These are phyloP conservation scores for Rhynchosporium agropyri DNA, from an alignment of 2,329 filamentous ascomycete species.

Conservation along the genomic window DNA sequence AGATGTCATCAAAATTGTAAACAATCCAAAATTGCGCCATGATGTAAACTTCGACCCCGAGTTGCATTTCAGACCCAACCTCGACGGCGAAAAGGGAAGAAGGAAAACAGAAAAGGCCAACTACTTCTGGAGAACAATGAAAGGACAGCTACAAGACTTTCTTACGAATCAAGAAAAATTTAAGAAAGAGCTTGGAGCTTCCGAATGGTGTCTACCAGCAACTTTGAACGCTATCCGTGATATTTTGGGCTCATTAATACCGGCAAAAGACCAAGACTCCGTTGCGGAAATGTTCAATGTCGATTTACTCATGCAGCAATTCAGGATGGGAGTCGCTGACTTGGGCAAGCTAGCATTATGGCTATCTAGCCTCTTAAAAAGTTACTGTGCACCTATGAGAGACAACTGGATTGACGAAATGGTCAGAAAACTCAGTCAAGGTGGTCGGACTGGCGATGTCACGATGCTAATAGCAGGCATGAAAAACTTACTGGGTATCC, in stretches of 20 bases:
- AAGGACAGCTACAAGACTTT: conserved; percentile 57
- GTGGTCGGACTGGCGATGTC: conserved; percentile 72
- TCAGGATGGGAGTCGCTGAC: conserved; percentile 82
- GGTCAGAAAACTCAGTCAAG: conserved; percentile 76
- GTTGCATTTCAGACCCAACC: conserved; percentile 86
- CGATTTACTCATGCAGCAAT: conserved; percentile 87
- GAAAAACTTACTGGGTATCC: conserved; percentile 75
- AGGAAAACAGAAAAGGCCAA: conserved; percentile 77
- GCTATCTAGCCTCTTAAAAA: conserved; percentile 84
- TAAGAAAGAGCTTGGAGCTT: conserved; percentile 51
- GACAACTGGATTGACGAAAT: conserved; percentile 90
- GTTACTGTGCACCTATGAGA: conserved; percentile 94
- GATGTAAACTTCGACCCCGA: conserved; percentile 97
- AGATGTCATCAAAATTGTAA: conserved; percentile 83
- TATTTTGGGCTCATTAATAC: conserved; percentile 83
- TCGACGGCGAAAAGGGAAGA: conserved; percentile 83
- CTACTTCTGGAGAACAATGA: conserved; percentile 76
- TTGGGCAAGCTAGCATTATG: conserved; percentile 80
- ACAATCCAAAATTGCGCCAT: conserved; percentile 79
- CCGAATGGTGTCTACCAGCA: conserved; percentile 68
- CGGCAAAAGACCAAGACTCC: conserved; percentile 77
- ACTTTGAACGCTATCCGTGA: conserved; percentile 74
- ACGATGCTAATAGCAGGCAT: conserved; percentile 76
- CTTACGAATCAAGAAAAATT: conserved; percentile 55
- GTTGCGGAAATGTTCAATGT: conserved; percentile 86